Evolutionary conservation across 768 basidiomycete genomes (phyloP), one percentile per base, ranked within the genome.

Genomic region (Suillus variegatus): DNA sequence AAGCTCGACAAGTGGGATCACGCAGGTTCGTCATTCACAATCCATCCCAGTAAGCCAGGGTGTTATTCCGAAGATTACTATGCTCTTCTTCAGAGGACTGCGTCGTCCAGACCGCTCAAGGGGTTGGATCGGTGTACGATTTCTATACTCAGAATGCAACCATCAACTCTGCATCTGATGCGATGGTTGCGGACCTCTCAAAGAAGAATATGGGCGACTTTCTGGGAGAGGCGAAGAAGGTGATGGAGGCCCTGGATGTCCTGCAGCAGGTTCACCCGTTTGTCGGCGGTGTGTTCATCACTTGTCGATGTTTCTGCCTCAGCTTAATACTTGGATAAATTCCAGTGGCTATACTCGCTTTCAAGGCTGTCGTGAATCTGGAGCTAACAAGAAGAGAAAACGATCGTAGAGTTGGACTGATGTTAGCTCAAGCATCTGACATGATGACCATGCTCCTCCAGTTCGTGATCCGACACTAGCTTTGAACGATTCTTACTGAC

Each of bases 401-500:
- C 62, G 82, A 86, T 63, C 80, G 78, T 63, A 85, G 84, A 65
- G 78, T 86, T 8, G 65, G 80, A 2, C 73, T 77, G 4, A 74
- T 87, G 7, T 82, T 82, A 44, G 70, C 81, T 10, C 80, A 84
- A 66, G 87, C 87, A 84, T 78, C 77, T 64, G 78, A 85, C 49
- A 79, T 83, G 76, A 83, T 86, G 80, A 63, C 71, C 16, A 76
- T 76, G 2, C 77, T 86, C 22, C 75, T 84, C 20, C 79, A 84
- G 84, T 82, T 61, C 10, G 82, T 70, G 14, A 20, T 9, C 1
- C 1, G 40, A 41, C 4, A 8, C 13, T 18, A 10, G 9, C 10
- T 38, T 25, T 1, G 14, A 9, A 38, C 5, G 10, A 41, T 9
- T 10, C 2, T 58, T 10, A 5, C 22, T 58, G 25, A 58, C 25